Evolutionary conservation across 2,329 filamentous ascomycete genomes (phyloP), one percentile per base, ranked within the genome.

Genomic region (Microcyclospora pomicola): DNA sequence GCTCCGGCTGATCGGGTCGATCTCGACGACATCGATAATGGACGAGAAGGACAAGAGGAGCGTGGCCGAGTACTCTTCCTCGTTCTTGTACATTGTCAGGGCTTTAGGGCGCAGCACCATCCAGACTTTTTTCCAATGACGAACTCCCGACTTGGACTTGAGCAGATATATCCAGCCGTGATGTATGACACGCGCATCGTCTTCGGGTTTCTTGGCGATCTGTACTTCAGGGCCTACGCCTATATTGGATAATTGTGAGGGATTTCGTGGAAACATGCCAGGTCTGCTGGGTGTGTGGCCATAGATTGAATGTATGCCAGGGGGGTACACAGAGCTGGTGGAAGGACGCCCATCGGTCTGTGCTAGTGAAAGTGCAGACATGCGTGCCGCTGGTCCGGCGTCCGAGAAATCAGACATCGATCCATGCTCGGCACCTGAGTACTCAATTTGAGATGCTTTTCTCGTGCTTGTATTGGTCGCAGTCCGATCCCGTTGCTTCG

Each of bases 121-220:
- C 91, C 91, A 96, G 42, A 86, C 72, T 50, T 85, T 80, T 67
- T 94, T 95, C 91, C 91, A 98, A 53, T 93, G 82, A 34, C 82
- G 77, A 38, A 98, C 75, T 7, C 86, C 85, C 15, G 80, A 72
- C 52, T 85, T 87, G 44, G 79, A 82, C 51, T 83, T 85, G 40
- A 95, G 72, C 44, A 85, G 77, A 59, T 83, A 82, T 27, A 96
- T 73, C 70, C 85, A 87, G 36, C 88, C 87, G 56, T 96, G 86
- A 72, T 83, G 94, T 33, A 96, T 73, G n/a, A 96, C 80, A 16
- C 87, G 80, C 57, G 94, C 87, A 1, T 80, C 77, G 45, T 91
- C 84, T n/a, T n/a, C 14, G 9, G 30, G 30, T 43, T 43, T 13
- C 19, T 24, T 24, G 19, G 19, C 19, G 19, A 24, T 7, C 7